phyloP scores from a whole-genome alignment of 2,329 filamentous ascomycete species.

The Zymoseptoria passerinii region DNA sequence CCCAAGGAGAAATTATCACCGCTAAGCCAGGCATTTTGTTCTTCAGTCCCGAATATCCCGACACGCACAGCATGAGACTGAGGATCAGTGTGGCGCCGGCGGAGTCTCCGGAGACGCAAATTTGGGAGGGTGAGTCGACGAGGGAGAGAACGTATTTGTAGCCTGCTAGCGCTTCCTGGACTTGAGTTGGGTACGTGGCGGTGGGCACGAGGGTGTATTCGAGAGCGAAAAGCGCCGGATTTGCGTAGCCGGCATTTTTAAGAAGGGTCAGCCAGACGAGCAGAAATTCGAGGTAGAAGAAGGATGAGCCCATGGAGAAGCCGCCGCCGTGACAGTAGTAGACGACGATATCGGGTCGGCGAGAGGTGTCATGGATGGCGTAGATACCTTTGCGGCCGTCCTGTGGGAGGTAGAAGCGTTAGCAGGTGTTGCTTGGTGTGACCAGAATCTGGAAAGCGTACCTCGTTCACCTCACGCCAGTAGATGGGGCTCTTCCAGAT shows the following conservation, averaged over 20 bases:
- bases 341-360: conserved; percentile 64
- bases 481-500: conserved; percentile 53
- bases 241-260: conserved; percentile 55
- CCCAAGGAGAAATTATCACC: conserved; percentile 73
- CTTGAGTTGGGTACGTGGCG: conserved; percentile 61
- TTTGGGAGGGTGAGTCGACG: conserved; percentile 49
- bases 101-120: conserved; percentile 71
- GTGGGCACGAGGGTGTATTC: conserved; percentile 77
- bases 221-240: conserved; percentile 69
- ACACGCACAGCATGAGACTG: conserved; percentile 62
- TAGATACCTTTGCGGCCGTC: conserved; percentile 51
- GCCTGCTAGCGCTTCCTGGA: conserved; percentile 60
- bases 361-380: conserved; percentile 54
- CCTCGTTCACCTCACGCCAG: conserved; percentile 53
- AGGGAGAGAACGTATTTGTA: conserved; percentile 62
- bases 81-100: conserved; percentile 68
- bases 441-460: conserved; percentile 19
- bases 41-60: conserved; percentile 38
- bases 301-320: conserved; percentile 71
- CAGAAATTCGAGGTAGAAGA: conserved; percentile 81
- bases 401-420: background rate
- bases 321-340: conserved; percentile 80
- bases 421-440: background rate
- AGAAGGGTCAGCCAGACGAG: conserved; percentile 63
- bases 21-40: conserved; percentile 51